These are phyloP conservation scores for Hypoxylon sp. DNA, from an alignment of 2,329 filamentous ascomycete genomes.

Conservation along the genomic window DNA sequence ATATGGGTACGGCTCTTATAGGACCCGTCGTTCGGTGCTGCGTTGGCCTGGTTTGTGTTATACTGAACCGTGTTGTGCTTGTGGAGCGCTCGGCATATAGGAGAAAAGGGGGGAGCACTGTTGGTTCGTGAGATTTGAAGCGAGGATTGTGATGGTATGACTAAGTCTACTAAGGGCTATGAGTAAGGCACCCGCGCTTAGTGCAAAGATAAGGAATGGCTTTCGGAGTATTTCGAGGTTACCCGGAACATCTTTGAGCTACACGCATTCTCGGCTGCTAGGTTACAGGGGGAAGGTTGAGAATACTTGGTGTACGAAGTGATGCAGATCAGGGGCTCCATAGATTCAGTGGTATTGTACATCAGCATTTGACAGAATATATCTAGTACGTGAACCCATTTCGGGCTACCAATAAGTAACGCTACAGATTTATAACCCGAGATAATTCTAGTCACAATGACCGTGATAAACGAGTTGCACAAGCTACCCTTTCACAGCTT, in stretches of 20 bases:
- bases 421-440: conserved; percentile 4
- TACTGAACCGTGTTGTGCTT: conserved; percentile 19
- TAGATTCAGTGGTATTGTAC: conserved; percentile 4
- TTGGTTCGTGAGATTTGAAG: neutral
- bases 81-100: conserved; percentile 26
- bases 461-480: conserved; percentile 20
- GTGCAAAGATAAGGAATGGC: neutral
- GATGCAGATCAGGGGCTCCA: neutral
- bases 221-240: neutral
- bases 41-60: conserved; percentile 13
- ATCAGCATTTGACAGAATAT: conserved; percentile 2
- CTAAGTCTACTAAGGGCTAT: conserved; percentile 10
- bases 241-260: conserved; percentile 3
- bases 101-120: neutral
- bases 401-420: conserved; percentile 9
- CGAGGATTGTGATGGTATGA: conserved; percentile 9
- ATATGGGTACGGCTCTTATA: conserved; percentile 6
- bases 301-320: neutral
- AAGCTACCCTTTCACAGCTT: conserved; percentile 66
- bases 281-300: neutral
- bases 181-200: neutral
- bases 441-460: conserved; percentile 10
- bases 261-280: neutral
- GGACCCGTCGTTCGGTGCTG: conserved; percentile 13
- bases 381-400: conserved; percentile 12